Evolutionary conservation across 805 yeast genomes (phyloP).

Genomic region (Yamadazyma takamatsuzukensis): DNA sequence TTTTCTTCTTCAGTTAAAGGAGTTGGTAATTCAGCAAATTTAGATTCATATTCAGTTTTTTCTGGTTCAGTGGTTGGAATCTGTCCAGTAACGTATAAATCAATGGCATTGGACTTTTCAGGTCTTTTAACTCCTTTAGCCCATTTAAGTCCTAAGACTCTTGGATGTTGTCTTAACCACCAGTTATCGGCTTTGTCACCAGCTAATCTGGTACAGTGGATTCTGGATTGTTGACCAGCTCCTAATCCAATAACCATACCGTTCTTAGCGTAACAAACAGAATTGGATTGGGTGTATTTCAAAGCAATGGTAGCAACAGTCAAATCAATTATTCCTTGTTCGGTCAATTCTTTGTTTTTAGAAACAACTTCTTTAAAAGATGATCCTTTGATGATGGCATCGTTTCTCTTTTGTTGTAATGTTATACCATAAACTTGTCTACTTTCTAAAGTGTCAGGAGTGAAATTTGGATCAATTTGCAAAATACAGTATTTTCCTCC

Average conservation of each 20-base stretch:
- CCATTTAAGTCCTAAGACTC: constrained; percentile 90
- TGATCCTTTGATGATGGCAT: constrained; percentile 87
- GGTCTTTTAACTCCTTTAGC: constrained; percentile 98
- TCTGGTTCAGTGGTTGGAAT: constrained; percentile 92
- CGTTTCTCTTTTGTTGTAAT: constrained; percentile 95
- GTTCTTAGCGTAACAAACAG: constrained; percentile 96
- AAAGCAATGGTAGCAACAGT: constrained; percentile 96
- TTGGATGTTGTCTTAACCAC: constrained; percentile 99
- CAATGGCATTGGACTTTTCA: constrained; percentile 97
- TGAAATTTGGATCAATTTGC: constrained; percentile 92
- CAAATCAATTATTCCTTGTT: constrained; percentile 89
- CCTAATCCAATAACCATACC: constrained; percentile 99
- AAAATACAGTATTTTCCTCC: constrained; percentile 95
- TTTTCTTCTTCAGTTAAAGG: constrained; percentile 84
- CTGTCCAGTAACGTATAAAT: constrained; percentile 86
- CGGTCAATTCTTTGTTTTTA: constrained; percentile 78
- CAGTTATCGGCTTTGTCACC: constrained; percentile 99
- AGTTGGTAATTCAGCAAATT: constrained; percentile 77
- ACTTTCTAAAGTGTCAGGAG: constrained; percentile 76
- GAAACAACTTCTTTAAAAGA: constrained; percentile 92
- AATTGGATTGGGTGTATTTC: constrained; percentile 97
- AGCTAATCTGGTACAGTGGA: constrained; percentile 98
- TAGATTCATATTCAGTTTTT: constrained; percentile 85
- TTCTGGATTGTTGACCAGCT: constrained; percentile 99
- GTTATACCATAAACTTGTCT: constrained; percentile 96